Percentiles rank a stretch among this genome's conserved stretches.
Evolutionary conservation across 2,329 filamentous ascomycete genomes (phyloP).

Genomic region (Fusarium nisikadoi): DNA sequence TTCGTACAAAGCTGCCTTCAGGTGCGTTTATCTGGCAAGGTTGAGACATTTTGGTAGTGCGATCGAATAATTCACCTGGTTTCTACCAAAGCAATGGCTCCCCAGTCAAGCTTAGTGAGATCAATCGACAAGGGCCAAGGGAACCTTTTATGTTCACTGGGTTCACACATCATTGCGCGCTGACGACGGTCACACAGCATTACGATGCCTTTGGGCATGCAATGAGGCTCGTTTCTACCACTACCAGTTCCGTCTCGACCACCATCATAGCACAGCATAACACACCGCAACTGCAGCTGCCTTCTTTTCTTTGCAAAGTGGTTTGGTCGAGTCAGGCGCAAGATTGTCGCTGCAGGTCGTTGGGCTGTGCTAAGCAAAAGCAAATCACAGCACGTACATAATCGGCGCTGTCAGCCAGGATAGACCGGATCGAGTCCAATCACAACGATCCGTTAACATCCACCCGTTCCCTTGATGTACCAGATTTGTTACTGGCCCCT

Average conservation of each 20-base stretch:
- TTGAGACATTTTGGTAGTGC: background rate
- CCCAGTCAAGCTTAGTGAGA: background rate
- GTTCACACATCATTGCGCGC: background rate
- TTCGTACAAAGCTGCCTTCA: background rate
- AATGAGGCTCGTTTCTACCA: constrained; percentile 13
- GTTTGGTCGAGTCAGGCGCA: background rate
- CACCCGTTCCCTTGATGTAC: background rate
- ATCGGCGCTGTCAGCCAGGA: background rate
- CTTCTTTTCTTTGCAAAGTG: background rate
- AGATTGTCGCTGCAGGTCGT: background rate
- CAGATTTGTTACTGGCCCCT: background rate
- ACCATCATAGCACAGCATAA: background rate
- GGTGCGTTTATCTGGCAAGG: background rate
- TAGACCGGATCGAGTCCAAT: background rate
- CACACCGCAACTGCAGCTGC: constrained; percentile 6
- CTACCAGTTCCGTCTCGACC: background rate
- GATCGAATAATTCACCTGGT: background rate
- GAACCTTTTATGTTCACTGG: constrained; percentile 17
- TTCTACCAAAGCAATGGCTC: background rate
- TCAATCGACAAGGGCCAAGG: background rate
- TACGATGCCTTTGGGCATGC: background rate
- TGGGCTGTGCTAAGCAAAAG: constrained; percentile 15
- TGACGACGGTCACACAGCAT: background rate
- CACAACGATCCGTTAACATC: background rate
- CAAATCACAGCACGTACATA: constrained; percentile 8